Base-by-base conservation (phyloP, 2,329 filamentous ascomycete genomes). In the Corniculantispora saksenae region DNA sequence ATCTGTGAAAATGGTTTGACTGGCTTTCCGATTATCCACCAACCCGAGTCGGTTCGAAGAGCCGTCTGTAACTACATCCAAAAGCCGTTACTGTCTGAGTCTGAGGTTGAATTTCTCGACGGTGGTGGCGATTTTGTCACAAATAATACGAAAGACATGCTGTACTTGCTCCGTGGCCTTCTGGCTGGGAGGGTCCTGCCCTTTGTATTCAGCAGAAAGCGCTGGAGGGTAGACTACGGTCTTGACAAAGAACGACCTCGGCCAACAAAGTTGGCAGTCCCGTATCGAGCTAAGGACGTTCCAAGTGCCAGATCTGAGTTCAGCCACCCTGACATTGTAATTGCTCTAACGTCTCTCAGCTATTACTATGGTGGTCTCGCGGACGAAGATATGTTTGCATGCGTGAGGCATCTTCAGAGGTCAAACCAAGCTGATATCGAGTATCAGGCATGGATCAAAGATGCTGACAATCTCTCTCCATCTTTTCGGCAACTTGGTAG, bases 191-290 rank as follows among this genome's bases (percentile, higher is more conserved):
- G 86, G 0, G 76, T 91, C 0, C 69, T 91, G 0, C 68, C 69
- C 0, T 89, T 89, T 65, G 78, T 77, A 0, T 75, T 91, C 0
- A 74, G 75, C 0, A 74, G 83, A 15, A 91, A 90, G 69, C 77
- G 88, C 1, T 91, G 86, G 86, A 76, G 84, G 3, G 88, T 92
- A 0, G 83, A 91, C 63, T 92, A 88, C 66, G 89, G 89, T 0
- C 76, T 85, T 0, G 82, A 87, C 69, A 65, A 69, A 0, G 70
- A 67, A 1, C 73, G 85, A 3, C 68, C 69, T 0, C 82, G 80
- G 0, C 59, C 66, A 1, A 84, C 82, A 0, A 77, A 72, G 61
- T 78, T 90, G 0, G 83, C 84, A 0, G 85, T 91, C 0, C 88
- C 87, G 0, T 91, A 82, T 67, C 79, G 79, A 13, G 86, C 86